phyloP scores from a whole-genome alignment of 2,329 filamentous ascomycete genomes.

The Fusarium chaquense region DNA sequence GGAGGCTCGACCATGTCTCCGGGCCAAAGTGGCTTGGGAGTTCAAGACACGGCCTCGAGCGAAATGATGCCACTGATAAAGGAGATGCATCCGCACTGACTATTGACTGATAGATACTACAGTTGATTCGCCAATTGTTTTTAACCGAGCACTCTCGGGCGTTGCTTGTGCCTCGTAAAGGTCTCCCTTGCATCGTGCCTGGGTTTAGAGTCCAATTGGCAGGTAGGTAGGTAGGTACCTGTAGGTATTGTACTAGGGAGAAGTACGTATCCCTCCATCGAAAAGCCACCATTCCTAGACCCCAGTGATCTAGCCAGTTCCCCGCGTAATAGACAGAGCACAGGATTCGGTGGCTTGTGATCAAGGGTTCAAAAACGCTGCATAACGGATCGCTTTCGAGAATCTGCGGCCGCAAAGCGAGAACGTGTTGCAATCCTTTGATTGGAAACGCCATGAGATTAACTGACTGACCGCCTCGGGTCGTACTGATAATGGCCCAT shows the following conservation, averaged over 20 bases:
- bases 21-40: background rate
- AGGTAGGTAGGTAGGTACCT: background rate
- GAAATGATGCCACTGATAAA: background rate
- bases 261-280: background rate
- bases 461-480: no score
- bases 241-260: no score
- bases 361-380: background rate
- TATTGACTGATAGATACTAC: background rate
- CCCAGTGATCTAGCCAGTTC: background rate
- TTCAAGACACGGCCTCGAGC: background rate
- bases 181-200: constrained; percentile 4
- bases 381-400: background rate
- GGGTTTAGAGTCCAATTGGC: background rate
- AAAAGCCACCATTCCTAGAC: constrained; percentile 28
- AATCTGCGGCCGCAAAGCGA: background rate
- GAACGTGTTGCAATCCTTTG: constrained; percentile 1
- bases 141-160: background rate
- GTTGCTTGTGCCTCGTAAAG: constrained; percentile 4
- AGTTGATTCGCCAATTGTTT: background rate
- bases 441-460: background rate
- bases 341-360: constrained; percentile 12
- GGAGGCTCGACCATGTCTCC: background rate
- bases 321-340: background rate
- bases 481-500: no score
- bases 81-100: background rate